Conservation (phyloP, 306 rosid species). For the Clitoria ternatea region DNA sequence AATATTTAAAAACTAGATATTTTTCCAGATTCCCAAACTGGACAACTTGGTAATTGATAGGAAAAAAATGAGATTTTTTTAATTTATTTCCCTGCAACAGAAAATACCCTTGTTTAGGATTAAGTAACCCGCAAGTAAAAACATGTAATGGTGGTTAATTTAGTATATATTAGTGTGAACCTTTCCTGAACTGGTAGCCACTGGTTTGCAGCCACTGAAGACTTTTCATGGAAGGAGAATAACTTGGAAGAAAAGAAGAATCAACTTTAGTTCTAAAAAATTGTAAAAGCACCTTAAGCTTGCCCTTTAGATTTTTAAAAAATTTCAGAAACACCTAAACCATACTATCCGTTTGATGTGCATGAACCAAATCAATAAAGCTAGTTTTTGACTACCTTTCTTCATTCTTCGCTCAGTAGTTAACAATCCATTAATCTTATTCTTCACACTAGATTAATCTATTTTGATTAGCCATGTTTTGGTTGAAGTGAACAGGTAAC, state of each 20-base stretch:
- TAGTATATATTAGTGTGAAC: not conserved
- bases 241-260: slow-evolving; percentile 19
- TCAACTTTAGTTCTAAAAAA: slow-evolving; percentile 5
- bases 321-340: slow-evolving; percentile 12
- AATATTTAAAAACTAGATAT: slow-evolving; percentile 13
- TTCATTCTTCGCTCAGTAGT: slow-evolving; percentile 22
- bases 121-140: not conserved
- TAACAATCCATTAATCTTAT: slow-evolving; percentile 22
- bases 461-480: slow-evolving; percentile 5
- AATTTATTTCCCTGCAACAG: not conserved
- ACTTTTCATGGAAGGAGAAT: slow-evolving; percentile 26
- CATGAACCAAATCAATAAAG: slow-evolving; percentile 44
- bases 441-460: slow-evolving; percentile 4
- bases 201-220: slow-evolving; percentile 6
- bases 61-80: not conserved
- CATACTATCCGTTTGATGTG: slow-evolving; percentile 16
- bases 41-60: slow-evolving; percentile 38
- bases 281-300: slow-evolving; percentile 12
- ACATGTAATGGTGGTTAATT: not conserved
- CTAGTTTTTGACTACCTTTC: slow-evolving; percentile 32
- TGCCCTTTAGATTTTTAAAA: not conserved
- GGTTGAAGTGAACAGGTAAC: not conserved
- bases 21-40: slow-evolving; percentile 34
- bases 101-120: not conserved
- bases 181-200: slow-evolving; percentile 26